Conservation (phyloP, 2,329 filamentous ascomycete species). For the Cercospora brassicicola region DNA sequence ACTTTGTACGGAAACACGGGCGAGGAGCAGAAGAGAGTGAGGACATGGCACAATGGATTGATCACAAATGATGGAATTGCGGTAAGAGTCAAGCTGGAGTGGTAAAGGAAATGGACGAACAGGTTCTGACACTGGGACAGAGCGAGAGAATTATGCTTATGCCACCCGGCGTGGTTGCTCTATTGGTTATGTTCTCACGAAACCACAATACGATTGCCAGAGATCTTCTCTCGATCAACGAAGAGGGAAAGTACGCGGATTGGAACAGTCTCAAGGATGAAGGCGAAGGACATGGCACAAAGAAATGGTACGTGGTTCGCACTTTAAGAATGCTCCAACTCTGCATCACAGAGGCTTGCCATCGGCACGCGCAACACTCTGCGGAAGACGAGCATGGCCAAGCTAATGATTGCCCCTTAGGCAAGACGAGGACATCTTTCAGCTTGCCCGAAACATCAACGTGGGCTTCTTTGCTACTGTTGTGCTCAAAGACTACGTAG, state of each 20-base stretch:
- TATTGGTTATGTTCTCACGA: constrained; percentile 48
- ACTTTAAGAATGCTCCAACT: not conserved
- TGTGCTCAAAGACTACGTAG: constrained; percentile 50
- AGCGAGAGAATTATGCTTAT: constrained; percentile 52
- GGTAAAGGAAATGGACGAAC: not conserved
- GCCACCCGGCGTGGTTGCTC: constrained; percentile 49
- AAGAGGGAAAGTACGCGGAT: constrained; percentile 46
- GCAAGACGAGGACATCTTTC: constrained; percentile 54
- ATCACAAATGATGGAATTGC: constrained; percentile 50
- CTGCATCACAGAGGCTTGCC: not conserved
- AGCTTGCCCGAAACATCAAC: constrained; percentile 50
- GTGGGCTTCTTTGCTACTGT: constrained; percentile 51
- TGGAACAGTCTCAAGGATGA: constrained; percentile 44
- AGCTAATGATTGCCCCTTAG: constrained; percentile 16
- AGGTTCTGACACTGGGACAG: not conserved
- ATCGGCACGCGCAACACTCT: not conserved
- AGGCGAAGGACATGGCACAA: constrained; percentile 24
- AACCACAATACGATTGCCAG: constrained; percentile 50
- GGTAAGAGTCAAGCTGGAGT: not conserved
- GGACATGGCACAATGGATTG: constrained; percentile 47
- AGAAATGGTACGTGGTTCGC: constrained; percentile 40
- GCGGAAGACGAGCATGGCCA: not conserved
- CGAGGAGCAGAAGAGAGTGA: constrained; percentile 45
- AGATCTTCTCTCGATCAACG: constrained; percentile 46
- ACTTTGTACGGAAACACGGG: constrained; percentile 50